These are phyloP conservation scores for Talaromyces albobiverticillius DNA, from an alignment of 2,329 filamentous ascomycete species.

Conservation along the genomic window DNA sequence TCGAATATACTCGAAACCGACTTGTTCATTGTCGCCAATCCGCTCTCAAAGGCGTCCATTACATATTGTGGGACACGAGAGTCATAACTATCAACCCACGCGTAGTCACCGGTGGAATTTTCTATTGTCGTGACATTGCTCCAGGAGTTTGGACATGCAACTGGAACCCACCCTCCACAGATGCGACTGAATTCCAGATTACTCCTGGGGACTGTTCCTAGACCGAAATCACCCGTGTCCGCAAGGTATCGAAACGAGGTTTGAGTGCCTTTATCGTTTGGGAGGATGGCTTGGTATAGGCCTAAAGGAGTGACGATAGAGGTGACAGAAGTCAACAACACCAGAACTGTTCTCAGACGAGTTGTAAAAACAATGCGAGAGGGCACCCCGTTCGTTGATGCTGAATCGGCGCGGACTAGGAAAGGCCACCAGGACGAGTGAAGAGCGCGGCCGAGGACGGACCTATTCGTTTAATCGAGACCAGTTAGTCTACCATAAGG, in stretches of 20 bases:
- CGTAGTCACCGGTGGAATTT: background rate
- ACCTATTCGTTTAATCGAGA: slow-evolving; percentile 22
- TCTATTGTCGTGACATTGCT: slow-evolving; percentile 17
- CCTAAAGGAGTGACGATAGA: slow-evolving; percentile 49
- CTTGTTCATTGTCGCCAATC: slow-evolving; percentile 21
- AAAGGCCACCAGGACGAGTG: slow-evolving; percentile 44
- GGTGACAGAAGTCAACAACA: slow-evolving; percentile 34
- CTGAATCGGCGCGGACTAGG: slow-evolving; percentile 39
- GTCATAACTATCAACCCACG: slow-evolving; percentile 26
- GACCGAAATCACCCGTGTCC: slow-evolving; percentile 28
- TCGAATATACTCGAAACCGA: slow-evolving; percentile 46
- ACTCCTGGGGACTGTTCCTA: slow-evolving; percentile 38
- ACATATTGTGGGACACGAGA: slow-evolving; percentile 32
- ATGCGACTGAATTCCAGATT: slow-evolving; percentile 30
- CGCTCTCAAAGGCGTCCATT: slow-evolving; percentile 39
- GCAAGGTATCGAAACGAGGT: slow-evolving; percentile 36
- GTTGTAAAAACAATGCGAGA: slow-evolving; percentile 23
- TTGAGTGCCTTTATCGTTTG: slow-evolving; percentile 11
- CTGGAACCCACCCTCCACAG: slow-evolving; percentile 24
- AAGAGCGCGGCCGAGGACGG: slow-evolving; percentile 34
- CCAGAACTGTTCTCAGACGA: slow-evolving; percentile 25
- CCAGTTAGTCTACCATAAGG: background rate
- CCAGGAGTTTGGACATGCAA: slow-evolving; percentile 23
- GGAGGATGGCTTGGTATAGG: slow-evolving; percentile 39
- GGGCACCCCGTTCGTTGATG: slow-evolving; percentile 30